Percentiles rank a stretch among this genome's conserved stretches.
Evolutionary conservation across 2,329 filamentous ascomycete species (phyloP).

Genomic region (Fusarium sublunatum): DNA sequence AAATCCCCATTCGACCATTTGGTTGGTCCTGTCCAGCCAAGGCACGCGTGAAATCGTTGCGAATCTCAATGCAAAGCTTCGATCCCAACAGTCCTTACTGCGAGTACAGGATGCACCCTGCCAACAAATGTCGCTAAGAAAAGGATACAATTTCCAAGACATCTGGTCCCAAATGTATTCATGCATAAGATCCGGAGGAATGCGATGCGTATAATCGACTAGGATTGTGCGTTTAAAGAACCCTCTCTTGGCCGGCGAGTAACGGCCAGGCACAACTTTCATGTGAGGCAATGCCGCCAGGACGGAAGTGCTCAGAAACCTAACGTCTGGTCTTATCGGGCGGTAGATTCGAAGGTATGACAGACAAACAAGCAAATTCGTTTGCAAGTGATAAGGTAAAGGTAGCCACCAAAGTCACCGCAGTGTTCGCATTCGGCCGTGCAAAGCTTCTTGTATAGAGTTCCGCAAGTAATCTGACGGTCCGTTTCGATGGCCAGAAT

Average conservation of each 20-base stretch:
- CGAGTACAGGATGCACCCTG: no score
- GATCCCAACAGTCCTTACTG: no score
- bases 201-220: not conserved
- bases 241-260: not conserved
- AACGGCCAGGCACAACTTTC: not conserved
- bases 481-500: slow-evolving; percentile 2
- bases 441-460: slow-evolving; percentile 3
- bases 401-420: not conserved
- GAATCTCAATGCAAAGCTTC: not conserved
- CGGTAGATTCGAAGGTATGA: not conserved
- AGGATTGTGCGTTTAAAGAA: not conserved
- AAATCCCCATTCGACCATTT: not conserved
- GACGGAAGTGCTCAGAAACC: not conserved
- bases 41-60: not conserved
- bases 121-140: no score
- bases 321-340: not conserved
- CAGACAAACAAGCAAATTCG: slow-evolving; percentile 9
- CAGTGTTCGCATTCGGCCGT: not conserved
- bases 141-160: no score
- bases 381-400: slow-evolving; percentile 21
- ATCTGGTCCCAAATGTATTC: no score
- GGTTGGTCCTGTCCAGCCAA: not conserved
- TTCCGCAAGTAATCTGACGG: not conserved
- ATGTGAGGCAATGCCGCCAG: not conserved
- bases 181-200: no score